A percentile compares a stretch with the other conserved stretches of the same genome.
Conservation (phyloP, 352 stramenopile species). For the Peronospora destructor region DNA sequence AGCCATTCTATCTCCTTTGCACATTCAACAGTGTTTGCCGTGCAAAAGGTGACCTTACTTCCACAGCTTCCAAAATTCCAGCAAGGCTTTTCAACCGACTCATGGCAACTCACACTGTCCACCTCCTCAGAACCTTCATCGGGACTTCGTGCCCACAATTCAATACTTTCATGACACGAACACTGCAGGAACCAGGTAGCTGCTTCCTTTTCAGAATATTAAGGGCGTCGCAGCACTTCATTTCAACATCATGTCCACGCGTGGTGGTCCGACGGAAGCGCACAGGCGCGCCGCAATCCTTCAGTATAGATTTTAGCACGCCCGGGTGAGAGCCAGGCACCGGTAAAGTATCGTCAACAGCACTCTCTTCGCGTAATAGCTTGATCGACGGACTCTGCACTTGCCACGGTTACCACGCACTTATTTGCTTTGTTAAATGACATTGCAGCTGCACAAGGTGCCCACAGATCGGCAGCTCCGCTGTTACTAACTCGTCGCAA, state of each 20-base stretch:
- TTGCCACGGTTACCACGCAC: slow-evolving; percentile 48
- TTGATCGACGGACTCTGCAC: slow-evolving; percentile 11
- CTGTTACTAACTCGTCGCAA: slow-evolving; percentile 32
- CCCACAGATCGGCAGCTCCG: slow-evolving; percentile 35
- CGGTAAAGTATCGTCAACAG: slow-evolving; percentile 36
- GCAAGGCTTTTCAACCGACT: slow-evolving; percentile 39
- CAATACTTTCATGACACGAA: slow-evolving; percentile 29
- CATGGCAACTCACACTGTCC: slow-evolving; percentile 25
- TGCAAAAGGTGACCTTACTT: too few species aligned
- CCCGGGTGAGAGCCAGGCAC: slow-evolving; percentile 22
- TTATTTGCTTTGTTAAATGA: slow-evolving; percentile 22
- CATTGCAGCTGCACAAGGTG: slow-evolving; percentile 43
- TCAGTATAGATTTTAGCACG: slow-evolving; percentile 25
- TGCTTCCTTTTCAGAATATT: slow-evolving; percentile 27
- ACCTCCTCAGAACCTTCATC: slow-evolving; percentile 32
- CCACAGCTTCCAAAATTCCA: slow-evolving; percentile 51
- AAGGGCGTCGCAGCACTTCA: slow-evolving; percentile 47
- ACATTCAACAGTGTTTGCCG: slow-evolving; percentile 35
- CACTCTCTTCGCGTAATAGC: slow-evolving; percentile 27
- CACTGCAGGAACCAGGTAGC: slow-evolving; percentile 13
- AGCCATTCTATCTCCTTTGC: slow-evolving; percentile 31
- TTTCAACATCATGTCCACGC: slow-evolving; percentile 52
- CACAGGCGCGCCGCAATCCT: slow-evolving; percentile 32
- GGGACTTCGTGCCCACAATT: slow-evolving; percentile 38
- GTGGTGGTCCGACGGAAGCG: slow-evolving; percentile 31